A percentile compares a stretch with the other conserved stretches of the same genome.
These are phyloP conservation scores for Pezizomycotina sp. DNA, from an alignment of 2,329 filamentous ascomycete genomes.

Conservation along the genomic window DNA sequence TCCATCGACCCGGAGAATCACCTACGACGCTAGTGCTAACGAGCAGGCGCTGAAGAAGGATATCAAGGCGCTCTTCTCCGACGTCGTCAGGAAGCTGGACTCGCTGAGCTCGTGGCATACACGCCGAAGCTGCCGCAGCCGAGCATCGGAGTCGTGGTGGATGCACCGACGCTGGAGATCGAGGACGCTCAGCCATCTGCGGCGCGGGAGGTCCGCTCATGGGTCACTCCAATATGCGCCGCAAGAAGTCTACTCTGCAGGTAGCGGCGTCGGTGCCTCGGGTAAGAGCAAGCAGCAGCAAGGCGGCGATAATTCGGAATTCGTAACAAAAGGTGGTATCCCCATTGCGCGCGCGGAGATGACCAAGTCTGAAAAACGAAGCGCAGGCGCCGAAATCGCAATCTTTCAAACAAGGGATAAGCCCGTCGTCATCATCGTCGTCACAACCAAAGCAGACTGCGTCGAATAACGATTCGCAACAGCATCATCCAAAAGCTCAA, in stretches of 20 bases:
- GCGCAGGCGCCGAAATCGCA: constrained; percentile 38
- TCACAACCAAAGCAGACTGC: constrained; percentile 27
- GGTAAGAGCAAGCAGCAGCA: constrained; percentile 34
- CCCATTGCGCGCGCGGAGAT: constrained; percentile 72
- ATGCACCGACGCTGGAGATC: constrained; percentile 83
- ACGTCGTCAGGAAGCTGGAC: constrained; percentile 65
- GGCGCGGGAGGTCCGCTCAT: constrained; percentile 45
- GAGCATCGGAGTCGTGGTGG: constrained; percentile 70
- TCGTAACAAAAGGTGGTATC: constrained; percentile 60
- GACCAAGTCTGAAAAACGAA: constrained; percentile 70
- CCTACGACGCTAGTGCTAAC: constrained; percentile 46
- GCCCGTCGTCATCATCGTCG: background rate
- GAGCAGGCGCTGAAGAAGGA: constrained; percentile 70
- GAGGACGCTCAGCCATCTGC: constrained; percentile 85
- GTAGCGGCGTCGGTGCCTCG: constrained; percentile 40
- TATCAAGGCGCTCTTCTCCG: constrained; percentile 67
- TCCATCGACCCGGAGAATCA: constrained; percentile 60
- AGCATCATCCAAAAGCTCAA: constrained; percentile 54
- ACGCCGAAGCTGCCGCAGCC: constrained; percentile 71
- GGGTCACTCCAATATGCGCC: constrained; percentile 61
- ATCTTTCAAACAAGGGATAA: constrained; percentile 12
- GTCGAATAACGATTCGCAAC: constrained; percentile 34
- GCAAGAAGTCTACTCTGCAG: constrained; percentile 82
- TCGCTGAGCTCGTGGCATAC: constrained; percentile 89
- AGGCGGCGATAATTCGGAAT: constrained; percentile 36